Base-by-base conservation (phyloP, 192 early-diverging fungal species). In the Dissophora ornata region DNA sequence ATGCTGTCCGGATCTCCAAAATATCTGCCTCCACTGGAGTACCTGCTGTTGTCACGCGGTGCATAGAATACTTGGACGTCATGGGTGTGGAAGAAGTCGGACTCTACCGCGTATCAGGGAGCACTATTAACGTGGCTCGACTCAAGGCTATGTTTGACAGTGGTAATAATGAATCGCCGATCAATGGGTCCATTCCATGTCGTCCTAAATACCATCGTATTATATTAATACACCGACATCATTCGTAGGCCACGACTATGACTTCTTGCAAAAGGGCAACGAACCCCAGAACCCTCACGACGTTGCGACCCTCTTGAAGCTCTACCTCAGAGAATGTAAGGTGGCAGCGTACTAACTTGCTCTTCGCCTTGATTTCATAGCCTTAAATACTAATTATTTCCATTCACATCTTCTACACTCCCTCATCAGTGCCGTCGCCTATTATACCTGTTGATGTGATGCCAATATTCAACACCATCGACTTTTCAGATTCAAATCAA, bases 321-420 rank as follows among this genome's bases (percentile, higher is more conserved):
- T 86, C 36, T 88, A 86, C 41, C 61, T 88, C 6, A 71, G 87
- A 44, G 85, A 88, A 73, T 75, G 85, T 87, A 87, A 71, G 78
- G 22, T 38, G 26, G 22, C 1, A 25, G 15, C 21, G 4, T 9
- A 4, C 44, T 45, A 5, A 38, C 5, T 38, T 5, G 36, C n/a
- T 47, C 4, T 12, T 34, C 10, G 26, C 24, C 8, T 16, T 6
- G 22, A 18, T 10, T 33, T 48, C 3, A 12, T 11, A 15, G 28
- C 24, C 26, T 10, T 4, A 29, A 12, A 28, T 15, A 52, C 21
- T 24, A 12, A 32, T 36, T 25, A 1, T 46, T 44, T 0, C 57
- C 36, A 0, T 13, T 2, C 7, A 4, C 40, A 26, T 41, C 50
- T 62, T 34, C 21, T 25, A 48, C 16, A 52, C 4, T 13, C n/a